Evolutionary conservation across 2,329 filamentous ascomycete species (phyloP).

Genomic region (Cladobotryum protrusum): DNA sequence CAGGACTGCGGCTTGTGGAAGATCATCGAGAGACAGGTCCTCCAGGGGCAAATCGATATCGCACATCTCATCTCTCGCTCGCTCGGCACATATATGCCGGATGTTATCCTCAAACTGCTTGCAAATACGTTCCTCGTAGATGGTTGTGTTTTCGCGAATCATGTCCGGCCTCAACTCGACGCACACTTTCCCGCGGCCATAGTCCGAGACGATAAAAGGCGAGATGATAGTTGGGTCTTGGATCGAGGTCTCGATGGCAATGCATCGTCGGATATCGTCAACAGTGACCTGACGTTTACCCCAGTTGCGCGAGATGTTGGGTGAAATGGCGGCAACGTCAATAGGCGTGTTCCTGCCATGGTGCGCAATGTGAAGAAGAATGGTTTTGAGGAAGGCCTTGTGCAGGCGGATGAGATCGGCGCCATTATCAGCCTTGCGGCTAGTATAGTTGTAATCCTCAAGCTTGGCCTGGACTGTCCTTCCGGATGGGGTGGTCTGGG

Average conservation of each 20-base stretch:
- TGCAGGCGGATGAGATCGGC: constrained; percentile 59
- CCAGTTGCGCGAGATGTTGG: constrained; percentile 62
- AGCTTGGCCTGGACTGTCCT: constrained; percentile 15
- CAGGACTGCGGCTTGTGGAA: constrained; percentile 31
- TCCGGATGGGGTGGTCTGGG: constrained; percentile 26
- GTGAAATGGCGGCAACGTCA: constrained; percentile 55
- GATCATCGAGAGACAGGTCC: constrained; percentile 44
- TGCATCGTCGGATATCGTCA: constrained; percentile 59
- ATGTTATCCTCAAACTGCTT: constrained; percentile 49
- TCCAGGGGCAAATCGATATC: constrained; percentile 44
- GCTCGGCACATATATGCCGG: constrained; percentile 35
- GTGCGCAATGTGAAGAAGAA: constrained; percentile 64
- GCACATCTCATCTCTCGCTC: constrained; percentile 23
- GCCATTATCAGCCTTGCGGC: constrained; percentile 11
- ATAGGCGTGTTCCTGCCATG: constrained; percentile 57
- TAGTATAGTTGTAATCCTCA: not conserved
- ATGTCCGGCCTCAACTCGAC: constrained; percentile 45
- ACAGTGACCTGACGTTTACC: constrained; percentile 61
- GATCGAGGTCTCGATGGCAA: constrained; percentile 52
- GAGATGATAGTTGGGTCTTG: constrained; percentile 23
- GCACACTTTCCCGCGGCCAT: constrained; percentile 51
- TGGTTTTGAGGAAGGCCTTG: constrained; percentile 59
- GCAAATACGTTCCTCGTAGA: constrained; percentile 49
- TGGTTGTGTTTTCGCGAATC: constrained; percentile 26
- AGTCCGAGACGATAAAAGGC: constrained; percentile 43